Base-by-base conservation (phyloP, 2,329 filamentous ascomycete species). In the Aspergillus ruber region DNA sequence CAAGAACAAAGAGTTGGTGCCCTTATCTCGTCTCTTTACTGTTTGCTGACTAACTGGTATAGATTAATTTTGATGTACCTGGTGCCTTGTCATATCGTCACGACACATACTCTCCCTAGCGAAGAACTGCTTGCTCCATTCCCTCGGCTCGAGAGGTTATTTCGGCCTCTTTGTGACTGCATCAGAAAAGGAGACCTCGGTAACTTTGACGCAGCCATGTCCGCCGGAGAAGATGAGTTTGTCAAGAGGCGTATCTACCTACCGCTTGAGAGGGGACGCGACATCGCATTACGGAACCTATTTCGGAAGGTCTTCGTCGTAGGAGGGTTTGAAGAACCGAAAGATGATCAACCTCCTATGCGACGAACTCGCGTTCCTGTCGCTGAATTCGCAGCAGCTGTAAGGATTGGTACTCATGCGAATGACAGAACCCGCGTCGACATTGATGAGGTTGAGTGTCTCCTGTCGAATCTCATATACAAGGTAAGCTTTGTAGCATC, bases 381-480 rank as follows among this genome's bases (percentile, higher is more conserved):
- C 12, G 77, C 80, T 10, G 88, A 97, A 58, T 97, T 98, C 59
- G 83, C 82, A 20, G 87, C 89, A 6, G 94, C 89, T 6, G 80
- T 97, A 50, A 84, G 84, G 61, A 77, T 95, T 58, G 84, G 83
- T 45, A 84, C 80, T 55, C 65, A 68, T 43, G 64, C 67, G 2
- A 63, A 72, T 55, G 63, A 69, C 52, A 68, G 74, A 60, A 70
- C 86, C 62, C 71, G 76, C 29, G 75, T 94, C 29, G 93, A 96
- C 58, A 78, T 80, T 27, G 94, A 98, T 63, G 93, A 98, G 69
- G 90, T 97, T 3, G 94, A 98, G 69, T 98, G 93, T 67, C 73
- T 96, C 59, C 65, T 98, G 61, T 89, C 93, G 23, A 97, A 96
- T 65, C 88, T 96, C 80, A 95, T 98, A 52, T 98, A 97, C 76